Base-by-base conservation (phyloP, 1,284 basidiomycete species). In the Cronartium quercuum region DNA sequence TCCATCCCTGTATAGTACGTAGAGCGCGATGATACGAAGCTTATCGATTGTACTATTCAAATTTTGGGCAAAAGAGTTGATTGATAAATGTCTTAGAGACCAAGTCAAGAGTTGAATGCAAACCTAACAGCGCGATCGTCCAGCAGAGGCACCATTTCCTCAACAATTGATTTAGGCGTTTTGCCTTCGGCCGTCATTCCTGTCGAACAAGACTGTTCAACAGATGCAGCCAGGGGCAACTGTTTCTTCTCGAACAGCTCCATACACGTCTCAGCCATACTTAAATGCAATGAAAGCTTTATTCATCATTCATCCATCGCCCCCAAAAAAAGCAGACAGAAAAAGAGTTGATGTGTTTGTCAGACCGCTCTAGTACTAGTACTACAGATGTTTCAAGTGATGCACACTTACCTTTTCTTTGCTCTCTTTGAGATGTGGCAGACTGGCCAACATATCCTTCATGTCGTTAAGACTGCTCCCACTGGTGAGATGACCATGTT, bases 181-280 rank as follows among this genome's bases (percentile, higher is more conserved):
- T 95, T 95, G 0, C 92, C 93, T 79, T 95, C 91, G 0, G 90
- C 84, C 1, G 91, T 96, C 58, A 90, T 80, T 6, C 94, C 94
- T 1, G 94, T 98, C 0, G 94, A 91, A 80, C 92, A 97, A 81
- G 89, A 75, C 37, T 75, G 95, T 83, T 99, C 95, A 34, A 99
- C 92, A 77, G 88, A 90, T 15, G 91, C 95, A 3, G 92, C 87
- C n/a, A 87, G 84, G 9, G 92, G 87, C 66, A 99, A 84, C 80
- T 92, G 92, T 80, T 91, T 89, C 78, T 87, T 88, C 81, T 96
- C 93, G 80, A 98, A 98, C 29, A 92, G 86, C 18, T 84, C 86
- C 95, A 98, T 98, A 81, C 94, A 98, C 79, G 94, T 91, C 82
- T 98, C 92, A 0, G 96, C 95, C 91, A 99, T 95, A 78, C 90